Conservation (phyloP, 2,329 filamentous ascomycete genomes). For the Aureobasidium zeae region DNA sequence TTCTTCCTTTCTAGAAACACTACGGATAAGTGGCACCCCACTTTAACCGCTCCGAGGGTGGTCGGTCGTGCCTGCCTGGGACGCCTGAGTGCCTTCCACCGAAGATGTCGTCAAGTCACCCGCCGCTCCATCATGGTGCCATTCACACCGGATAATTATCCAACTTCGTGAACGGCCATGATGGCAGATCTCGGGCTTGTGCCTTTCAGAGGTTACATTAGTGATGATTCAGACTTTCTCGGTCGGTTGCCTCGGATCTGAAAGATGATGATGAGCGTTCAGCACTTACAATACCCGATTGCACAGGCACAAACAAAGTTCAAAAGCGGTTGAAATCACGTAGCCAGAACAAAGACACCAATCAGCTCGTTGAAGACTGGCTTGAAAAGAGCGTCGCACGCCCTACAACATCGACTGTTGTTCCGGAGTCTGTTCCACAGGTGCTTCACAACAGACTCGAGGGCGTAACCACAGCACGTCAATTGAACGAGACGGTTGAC, state of each 20-base stretch:
- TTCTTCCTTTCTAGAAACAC: too few species aligned
- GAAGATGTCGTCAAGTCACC: too few species aligned
- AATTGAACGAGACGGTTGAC: constrained; percentile 53
- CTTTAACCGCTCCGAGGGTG: too few species aligned
- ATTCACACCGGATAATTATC: too few species aligned
- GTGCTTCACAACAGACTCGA: constrained; percentile 52
- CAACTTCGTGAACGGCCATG: too few species aligned
- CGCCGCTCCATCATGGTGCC: too few species aligned
- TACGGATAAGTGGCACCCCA: too few species aligned
- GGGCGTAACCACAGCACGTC: constrained; percentile 47
- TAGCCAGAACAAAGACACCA: background rate
- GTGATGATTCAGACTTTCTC: constrained; percentile 38
- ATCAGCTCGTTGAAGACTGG: constrained; percentile 5
- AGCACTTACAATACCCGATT: too few species aligned
- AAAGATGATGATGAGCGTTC: too few species aligned
- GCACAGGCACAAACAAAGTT: background rate
- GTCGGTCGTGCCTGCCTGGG: too few species aligned
- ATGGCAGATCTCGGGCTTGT: background rate
- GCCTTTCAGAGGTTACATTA: constrained; percentile 26
- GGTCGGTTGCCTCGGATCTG: constrained; percentile 31
- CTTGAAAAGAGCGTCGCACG: background rate
- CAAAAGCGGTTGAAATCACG: background rate
- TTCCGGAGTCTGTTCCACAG: constrained; percentile 3
- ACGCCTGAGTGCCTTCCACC: too few species aligned
- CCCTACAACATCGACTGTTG: background rate